Evolutionary conservation across 345 rosid species (phyloP).

Genomic region (Aurinia saxatilis): DNA sequence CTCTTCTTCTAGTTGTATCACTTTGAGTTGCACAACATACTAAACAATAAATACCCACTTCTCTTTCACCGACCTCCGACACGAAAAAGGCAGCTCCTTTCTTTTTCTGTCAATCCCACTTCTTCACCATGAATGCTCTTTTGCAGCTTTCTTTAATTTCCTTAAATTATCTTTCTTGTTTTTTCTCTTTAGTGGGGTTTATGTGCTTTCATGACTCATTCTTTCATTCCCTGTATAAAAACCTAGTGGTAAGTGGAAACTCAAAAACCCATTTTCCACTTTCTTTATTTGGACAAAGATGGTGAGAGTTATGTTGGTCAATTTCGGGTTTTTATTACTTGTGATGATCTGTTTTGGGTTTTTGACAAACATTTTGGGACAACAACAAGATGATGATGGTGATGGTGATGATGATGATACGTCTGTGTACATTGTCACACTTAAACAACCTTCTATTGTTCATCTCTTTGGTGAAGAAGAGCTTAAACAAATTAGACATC

Average conservation of each 20-base stretch:
- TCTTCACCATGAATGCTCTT: slow-evolving; percentile 25
- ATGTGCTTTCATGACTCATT: slow-evolving; percentile 15
- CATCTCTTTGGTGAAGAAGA: slow-evolving; percentile 35
- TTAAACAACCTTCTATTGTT: slow-evolving; percentile 55
- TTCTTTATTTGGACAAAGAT: slow-evolving; percentile 22
- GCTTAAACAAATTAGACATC: slow-evolving; percentile 26
- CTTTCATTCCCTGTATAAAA: not conserved
- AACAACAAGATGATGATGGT: slow-evolving; percentile 21
- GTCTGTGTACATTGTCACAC: slow-evolving; percentile 78
- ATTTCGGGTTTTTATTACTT: slow-evolving; percentile 21
- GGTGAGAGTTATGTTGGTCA: slow-evolving; percentile 32
- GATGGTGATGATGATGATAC: slow-evolving; percentile 39
- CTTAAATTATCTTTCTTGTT: slow-evolving; percentile 1
- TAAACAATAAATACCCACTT: slow-evolving; percentile 21
- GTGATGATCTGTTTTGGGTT: slow-evolving; percentile 30
- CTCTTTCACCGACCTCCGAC: slow-evolving; percentile 30
- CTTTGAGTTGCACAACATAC: not conserved
- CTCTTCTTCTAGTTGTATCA: not conserved
- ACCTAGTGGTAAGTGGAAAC: not conserved
- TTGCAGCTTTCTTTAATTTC: slow-evolving; percentile 22
- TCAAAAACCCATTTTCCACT: not conserved
- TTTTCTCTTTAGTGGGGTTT: slow-evolving; percentile 9
- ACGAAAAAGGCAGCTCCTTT: slow-evolving; percentile 24
- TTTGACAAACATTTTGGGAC: slow-evolving; percentile 28
- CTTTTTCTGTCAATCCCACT: slow-evolving; percentile 20